Conservation (phyloP, 495 filamentous ascomycete genomes). For the Glarea lozoyensis region DNA sequence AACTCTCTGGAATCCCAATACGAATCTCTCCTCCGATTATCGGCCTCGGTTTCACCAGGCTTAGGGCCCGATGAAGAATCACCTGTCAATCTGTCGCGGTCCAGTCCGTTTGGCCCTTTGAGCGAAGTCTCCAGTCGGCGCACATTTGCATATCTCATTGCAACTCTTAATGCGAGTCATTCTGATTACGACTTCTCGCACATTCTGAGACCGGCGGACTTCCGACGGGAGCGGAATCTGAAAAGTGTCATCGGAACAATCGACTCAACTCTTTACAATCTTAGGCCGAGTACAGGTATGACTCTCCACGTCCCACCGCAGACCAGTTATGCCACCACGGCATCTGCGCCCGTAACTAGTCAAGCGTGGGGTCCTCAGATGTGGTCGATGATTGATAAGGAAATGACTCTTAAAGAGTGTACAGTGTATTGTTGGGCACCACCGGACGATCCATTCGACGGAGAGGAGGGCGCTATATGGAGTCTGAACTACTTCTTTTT, state of each 20-base stretch:
- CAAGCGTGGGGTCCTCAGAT: slow-evolving; percentile 72
- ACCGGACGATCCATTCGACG: slow-evolving; percentile 74
- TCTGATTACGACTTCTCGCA: slow-evolving; percentile 97
- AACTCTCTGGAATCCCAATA: slow-evolving; percentile 81
- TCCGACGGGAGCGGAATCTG: slow-evolving; percentile 67
- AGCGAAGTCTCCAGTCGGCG: slow-evolving; percentile 79
- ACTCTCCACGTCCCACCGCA: slow-evolving; percentile 21
- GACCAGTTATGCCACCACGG: slow-evolving; percentile 27
- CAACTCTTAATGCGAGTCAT: slow-evolving; percentile 94
- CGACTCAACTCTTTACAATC: slow-evolving; percentile 75
- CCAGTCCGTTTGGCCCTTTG: slow-evolving; percentile 84
- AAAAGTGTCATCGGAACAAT: slow-evolving; percentile 70
- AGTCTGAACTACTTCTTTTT: slow-evolving; percentile 96
- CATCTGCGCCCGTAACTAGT: slow-evolving; percentile 37
- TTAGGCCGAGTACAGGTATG: slow-evolving; percentile 47
- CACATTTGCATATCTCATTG: slow-evolving; percentile 92
- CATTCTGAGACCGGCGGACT: slow-evolving; percentile 77
- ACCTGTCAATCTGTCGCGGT: slow-evolving; percentile 68
- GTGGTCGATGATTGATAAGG: slow-evolving; percentile 84
- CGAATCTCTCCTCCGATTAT: slow-evolving; percentile 73
- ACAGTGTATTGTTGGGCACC: slow-evolving; percentile 78
- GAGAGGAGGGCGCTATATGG: slow-evolving; percentile 90
- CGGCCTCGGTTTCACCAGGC: slow-evolving; percentile 72
- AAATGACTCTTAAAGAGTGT: slow-evolving; percentile 84
- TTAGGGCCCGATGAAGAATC: slow-evolving; percentile 43